These are phyloP conservation scores for Leishmania arabica DNA, from an alignment of 208 protist genomes.

Conservation along the genomic window DNA sequence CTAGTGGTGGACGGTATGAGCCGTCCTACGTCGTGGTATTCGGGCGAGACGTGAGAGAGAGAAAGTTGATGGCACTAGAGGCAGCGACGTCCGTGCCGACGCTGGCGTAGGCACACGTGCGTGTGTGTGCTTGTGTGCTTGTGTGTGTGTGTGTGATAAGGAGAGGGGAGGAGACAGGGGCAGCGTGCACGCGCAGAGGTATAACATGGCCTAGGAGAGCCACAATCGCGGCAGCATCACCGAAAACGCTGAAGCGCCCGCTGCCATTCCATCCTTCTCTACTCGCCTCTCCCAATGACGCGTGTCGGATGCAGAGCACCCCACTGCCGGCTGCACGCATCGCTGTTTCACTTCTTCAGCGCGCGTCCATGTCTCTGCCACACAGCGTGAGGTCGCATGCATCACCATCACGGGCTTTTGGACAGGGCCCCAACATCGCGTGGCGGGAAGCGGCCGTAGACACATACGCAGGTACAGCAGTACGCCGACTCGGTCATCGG, in stretches of 20 bases:
- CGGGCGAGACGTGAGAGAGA: neutral
- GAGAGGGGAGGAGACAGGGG: neutral
- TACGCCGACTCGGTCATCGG: no score
- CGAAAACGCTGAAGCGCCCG: neutral
- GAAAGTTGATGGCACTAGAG: neutral
- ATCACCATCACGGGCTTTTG: no score
- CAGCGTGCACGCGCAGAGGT: neutral
- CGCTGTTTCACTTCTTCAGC: neutral
- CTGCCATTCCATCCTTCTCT: no score
- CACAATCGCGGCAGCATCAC: neutral
- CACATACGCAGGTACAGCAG: no score
- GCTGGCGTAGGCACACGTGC: neutral
- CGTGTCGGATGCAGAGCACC: no score
- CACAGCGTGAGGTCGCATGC: no score
- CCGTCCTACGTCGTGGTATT: neutral
- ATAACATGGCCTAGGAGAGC: neutral
- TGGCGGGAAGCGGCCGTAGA: no score
- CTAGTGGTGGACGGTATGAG: neutral
- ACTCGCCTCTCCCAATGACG: no score
- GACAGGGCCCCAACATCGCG: no score
- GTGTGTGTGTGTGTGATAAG: neutral
- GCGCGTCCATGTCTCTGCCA: neutral
- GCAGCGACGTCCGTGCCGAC: neutral
- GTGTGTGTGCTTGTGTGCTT: neutral
- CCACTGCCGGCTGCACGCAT: neutral